Percentiles rank a stretch among this genome's conserved stretches.
Evolutionary conservation across 345 rosid species (phyloP).

Genomic region (Theobroma cacao): DNA sequence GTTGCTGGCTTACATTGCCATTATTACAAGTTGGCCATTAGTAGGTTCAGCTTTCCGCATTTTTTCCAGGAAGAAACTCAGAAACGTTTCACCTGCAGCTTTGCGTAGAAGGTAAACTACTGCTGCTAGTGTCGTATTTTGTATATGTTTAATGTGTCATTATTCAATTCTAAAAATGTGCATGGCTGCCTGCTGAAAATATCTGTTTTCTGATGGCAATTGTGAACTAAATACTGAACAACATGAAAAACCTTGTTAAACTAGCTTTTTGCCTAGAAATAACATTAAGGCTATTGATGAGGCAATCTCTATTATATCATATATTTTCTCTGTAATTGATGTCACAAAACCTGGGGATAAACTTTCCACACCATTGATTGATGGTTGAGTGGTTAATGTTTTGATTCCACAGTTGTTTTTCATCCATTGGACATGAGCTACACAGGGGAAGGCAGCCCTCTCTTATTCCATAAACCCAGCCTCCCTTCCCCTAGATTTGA

Average conservation of each 20-base stretch:
- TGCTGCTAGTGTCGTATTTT: constrained; percentile 1
- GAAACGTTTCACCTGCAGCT: constrained; percentile 16
- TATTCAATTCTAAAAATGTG: background rate
- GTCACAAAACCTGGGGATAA: background rate
- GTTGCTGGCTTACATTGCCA: constrained; percentile 58
- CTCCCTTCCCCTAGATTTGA: background rate
- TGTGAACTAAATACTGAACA: background rate
- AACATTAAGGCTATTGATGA: background rate
- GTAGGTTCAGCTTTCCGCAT: constrained; percentile 45
- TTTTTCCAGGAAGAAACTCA: constrained; percentile 47
- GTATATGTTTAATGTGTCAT: background rate
- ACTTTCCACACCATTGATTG: background rate
- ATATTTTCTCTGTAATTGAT: background rate
- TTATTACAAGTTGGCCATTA: constrained; percentile 60
- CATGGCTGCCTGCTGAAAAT: background rate
- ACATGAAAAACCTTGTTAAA: background rate
- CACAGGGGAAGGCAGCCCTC: background rate
- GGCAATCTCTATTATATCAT: background rate
- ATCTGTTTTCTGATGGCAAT: background rate
- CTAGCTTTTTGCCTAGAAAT: background rate
- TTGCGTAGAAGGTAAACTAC: constrained; percentile 17
- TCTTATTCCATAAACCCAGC: background rate
- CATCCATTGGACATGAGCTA: background rate
- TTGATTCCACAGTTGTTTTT: background rate
- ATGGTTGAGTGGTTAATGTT: background rate